Base-by-base conservation (phyloP, 2,329 filamentous ascomycete species). In the Verticillium klebahnii region DNA sequence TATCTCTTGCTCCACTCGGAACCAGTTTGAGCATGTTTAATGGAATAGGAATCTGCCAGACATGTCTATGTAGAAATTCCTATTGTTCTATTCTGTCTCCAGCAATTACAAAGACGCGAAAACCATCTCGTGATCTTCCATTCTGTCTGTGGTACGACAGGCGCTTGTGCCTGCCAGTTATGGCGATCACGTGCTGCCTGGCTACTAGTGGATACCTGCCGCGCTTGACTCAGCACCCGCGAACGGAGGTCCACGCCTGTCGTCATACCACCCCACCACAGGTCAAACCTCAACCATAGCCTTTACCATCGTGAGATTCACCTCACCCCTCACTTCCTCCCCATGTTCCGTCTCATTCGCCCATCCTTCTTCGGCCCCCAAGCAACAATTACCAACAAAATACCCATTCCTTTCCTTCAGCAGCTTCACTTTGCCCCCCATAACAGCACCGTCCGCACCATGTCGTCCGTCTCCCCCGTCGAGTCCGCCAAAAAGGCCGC, bases 401-500 rank as follows among this genome's bases (percentile, higher is more conserved):
- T 52, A 52, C 45, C 45, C 45, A n/a, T 52, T 52, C 45, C 45
- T 19, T 52, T 52, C 45, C 45, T 52, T 52, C 45, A 25, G 9
- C 45, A 23, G 45, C 45, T 52, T 52, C 45, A 52, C 45, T 52
- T 52, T 12, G 45, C 45, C 19, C 19, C 45, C 6, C n/a, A 52
- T 15, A 9, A 6, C n/a, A 23, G 7, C 45, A 52, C 45, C n/a
- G 12, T 19, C 19, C 45, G 45, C 45, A 52, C 45, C n/a, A 52
- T 52, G 45, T 52, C 45, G 2, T 23, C 45, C 45, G n/a, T 52
- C n/a, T 52, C 45, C 19, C 45, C 45, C n/a, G 78, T 93, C 67
- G 90, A 94, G 75, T 79, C 82, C 39, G 90, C 91, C 64, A 95
- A 95, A 77, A 85, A 87, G 69, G 83, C 85, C 52, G 91, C 91